These are phyloP conservation scores for Cystobasidium onofrii DNA, from an alignment of 768 basidiomycete species.

Conservation along the genomic window DNA sequence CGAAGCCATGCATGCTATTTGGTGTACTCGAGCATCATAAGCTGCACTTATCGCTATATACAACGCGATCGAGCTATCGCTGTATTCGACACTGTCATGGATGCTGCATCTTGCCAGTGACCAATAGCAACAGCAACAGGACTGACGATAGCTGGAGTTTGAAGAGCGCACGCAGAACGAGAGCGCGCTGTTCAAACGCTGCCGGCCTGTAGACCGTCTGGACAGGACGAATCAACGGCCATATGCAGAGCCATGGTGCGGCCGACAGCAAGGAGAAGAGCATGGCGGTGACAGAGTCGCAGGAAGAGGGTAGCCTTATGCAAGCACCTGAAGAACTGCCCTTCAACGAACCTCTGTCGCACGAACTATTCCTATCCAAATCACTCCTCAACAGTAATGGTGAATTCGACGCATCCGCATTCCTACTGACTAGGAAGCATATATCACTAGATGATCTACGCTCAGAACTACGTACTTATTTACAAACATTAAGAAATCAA, in stretches of 20 bases:
- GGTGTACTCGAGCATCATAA: no score
- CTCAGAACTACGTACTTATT: slow-evolving; percentile 75
- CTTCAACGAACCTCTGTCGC: slow-evolving; percentile 23
- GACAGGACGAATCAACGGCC: neutral
- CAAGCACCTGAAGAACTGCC: slow-evolving; percentile 7
- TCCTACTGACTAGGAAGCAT: slow-evolving; percentile 70
- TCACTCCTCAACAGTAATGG: neutral
- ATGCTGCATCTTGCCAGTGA: neutral
- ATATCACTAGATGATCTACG: slow-evolving; percentile 81
- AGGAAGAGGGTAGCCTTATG: neutral
- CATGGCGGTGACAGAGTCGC: neutral
- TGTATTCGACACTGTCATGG: no score
- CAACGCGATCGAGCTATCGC: no score
- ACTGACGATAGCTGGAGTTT: neutral
- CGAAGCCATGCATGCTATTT: no score
- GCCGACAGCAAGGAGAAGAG: neutral
- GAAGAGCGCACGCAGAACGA: neutral
- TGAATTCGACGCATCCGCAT: slow-evolving; percentile 69
- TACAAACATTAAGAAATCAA: slow-evolving; percentile 76
- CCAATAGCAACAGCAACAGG: neutral
- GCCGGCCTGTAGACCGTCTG: neutral
- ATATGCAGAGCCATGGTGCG: slow-evolving; percentile 5
- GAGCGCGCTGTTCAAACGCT: neutral
- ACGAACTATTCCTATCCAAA: slow-evolving; percentile 22
- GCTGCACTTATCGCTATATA: no score